These are phyloP conservation scores for Platanus orientalis DNA, from an alignment of 164 flowering plant genomes.

Conservation along the genomic window DNA sequence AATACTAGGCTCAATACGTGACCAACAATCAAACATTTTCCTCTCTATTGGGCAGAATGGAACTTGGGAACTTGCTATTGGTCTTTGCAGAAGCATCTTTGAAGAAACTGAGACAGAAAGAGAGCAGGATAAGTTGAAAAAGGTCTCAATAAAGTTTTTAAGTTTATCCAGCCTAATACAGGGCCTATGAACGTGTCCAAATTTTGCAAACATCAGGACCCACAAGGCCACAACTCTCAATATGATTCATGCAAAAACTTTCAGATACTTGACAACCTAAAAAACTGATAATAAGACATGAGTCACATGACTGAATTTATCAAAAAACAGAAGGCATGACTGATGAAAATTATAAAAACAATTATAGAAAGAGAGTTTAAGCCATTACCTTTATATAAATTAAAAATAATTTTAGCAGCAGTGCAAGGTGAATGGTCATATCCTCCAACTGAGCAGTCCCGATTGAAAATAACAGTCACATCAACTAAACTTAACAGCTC, in stretches of 20 bases:
- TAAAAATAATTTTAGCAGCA: not conserved
- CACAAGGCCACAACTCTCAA: not conserved
- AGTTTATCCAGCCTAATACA: not conserved
- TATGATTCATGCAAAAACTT: not conserved
- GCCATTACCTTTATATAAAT: no score
- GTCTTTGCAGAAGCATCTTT: slow-evolving; percentile 69
- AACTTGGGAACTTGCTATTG: slow-evolving; percentile 88
- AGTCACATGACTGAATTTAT: no score
- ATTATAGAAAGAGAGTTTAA: no score
- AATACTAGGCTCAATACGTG: slow-evolving; percentile 66
- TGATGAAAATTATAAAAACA: no score
- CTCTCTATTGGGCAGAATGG: slow-evolving; percentile 84
- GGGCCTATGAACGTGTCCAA: not conserved
- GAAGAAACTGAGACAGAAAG: slow-evolving; percentile 59
- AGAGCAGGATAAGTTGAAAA: not conserved
- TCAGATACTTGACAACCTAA: not conserved
- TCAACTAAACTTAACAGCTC: not conserved
- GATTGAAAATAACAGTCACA: not conserved
- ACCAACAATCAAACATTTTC: slow-evolving; percentile 89
- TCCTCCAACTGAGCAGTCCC: not conserved
- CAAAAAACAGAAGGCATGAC: no score
- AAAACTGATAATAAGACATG: no score
- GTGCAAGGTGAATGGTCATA: not conserved
- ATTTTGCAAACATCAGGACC: not conserved
- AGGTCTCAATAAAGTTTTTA: no score